Percentiles rank a stretch among this genome's conserved stretches.
Evolutionary conservation across 345 rosid species (phyloP).

Genomic region (Eucalyptus cladocalyx): DNA sequence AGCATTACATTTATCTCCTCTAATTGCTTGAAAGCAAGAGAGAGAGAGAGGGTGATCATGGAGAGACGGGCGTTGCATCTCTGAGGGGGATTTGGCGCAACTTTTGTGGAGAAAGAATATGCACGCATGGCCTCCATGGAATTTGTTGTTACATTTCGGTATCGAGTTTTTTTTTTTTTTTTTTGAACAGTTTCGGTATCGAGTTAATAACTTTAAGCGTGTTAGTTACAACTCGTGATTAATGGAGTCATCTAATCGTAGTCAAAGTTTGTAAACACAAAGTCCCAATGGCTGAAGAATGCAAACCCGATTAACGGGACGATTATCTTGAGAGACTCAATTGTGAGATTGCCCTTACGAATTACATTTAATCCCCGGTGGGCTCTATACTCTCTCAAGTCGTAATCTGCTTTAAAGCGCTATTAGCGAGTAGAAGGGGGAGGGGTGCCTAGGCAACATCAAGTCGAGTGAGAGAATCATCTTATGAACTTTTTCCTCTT

Average conservation of each 20-base stretch:
- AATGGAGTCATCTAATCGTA: not conserved
- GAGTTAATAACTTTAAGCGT: not conserved
- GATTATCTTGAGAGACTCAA: not conserved
- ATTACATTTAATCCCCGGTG: not conserved
- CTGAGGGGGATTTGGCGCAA: too few relatives aligned
- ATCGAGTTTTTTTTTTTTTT: too few relatives aligned
- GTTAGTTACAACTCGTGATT: not conserved
- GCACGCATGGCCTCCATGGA: not conserved
- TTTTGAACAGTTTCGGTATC: too few relatives aligned
- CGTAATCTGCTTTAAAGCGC: not conserved
- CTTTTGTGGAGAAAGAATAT: too few relatives aligned
- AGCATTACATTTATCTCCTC: too few relatives aligned
- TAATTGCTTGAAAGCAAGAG: too few relatives aligned
- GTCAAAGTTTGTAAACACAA: not conserved
- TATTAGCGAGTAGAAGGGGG: not conserved
- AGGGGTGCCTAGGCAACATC: not conserved
- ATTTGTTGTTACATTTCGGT: not conserved
- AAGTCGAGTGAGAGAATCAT: not conserved
- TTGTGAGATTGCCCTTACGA: not conserved
- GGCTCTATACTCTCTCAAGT: not conserved
- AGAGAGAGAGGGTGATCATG: too few relatives aligned
- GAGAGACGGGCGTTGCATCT: too few relatives aligned
- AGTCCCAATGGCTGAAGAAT: not conserved
- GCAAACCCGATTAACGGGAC: not conserved
- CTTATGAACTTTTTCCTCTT: not conserved